A percentile compares a stretch with the other conserved stretches of the same genome.
phyloP scores from a whole-genome alignment of 2,329 filamentous ascomycete species.

The Pleurostoma richardsiae region DNA sequence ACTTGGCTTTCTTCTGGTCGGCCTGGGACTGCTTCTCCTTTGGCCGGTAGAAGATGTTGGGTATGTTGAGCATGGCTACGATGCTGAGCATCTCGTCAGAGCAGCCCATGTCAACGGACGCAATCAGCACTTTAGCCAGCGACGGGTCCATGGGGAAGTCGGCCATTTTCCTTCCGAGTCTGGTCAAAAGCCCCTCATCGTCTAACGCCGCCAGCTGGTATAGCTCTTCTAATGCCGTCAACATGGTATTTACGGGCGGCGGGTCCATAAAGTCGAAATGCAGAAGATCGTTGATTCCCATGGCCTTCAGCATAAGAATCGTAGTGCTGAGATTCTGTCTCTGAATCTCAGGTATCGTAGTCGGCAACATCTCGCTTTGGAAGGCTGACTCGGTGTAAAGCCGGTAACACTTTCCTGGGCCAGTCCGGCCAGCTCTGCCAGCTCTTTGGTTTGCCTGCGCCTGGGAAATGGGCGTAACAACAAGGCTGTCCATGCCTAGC shows the following conservation, averaged over 20 bases:
- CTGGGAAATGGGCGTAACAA: constrained; percentile 94
- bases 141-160: constrained; percentile 98
- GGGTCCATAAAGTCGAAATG: constrained; percentile 99
- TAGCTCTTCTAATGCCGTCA: constrained; percentile 90
- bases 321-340: constrained; percentile 88
- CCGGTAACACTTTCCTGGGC: constrained; percentile 92
- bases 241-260: constrained; percentile 94
- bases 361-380: constrained; percentile 94
- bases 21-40: constrained; percentile 97
- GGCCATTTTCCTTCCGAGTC: constrained; percentile 92
- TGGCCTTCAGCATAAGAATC: constrained; percentile 96
- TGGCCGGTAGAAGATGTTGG: constrained; percentile 86
- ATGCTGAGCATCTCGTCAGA: constrained; percentile 93
- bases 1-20: constrained; percentile 96
- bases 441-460: constrained; percentile 94
- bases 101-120: constrained; percentile 80
- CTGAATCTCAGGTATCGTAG: constrained; percentile 94
- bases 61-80: constrained; percentile 87
- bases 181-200: constrained; percentile 89
- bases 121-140: constrained; percentile 85
- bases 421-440: constrained; percentile 88
- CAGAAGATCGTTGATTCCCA: constrained; percentile 96
- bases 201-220: constrained; percentile 90
- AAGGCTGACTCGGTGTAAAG: constrained; percentile 94
- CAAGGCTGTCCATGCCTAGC: constrained; percentile 92